Conservation (phyloP, 148 eudicot species). For the Simmondsia chinensis region DNA sequence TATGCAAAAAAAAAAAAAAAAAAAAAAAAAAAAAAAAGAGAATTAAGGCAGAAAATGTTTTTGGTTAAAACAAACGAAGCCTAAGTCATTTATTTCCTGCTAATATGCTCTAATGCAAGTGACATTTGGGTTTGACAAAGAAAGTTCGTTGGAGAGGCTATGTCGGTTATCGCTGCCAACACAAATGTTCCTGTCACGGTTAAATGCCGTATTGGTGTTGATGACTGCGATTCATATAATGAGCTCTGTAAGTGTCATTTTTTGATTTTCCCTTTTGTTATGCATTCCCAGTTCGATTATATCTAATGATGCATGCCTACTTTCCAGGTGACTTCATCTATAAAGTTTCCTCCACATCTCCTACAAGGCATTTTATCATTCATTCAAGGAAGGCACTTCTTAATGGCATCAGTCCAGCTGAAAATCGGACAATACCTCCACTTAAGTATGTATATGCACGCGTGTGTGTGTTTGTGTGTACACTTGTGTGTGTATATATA, state of each 20-base stretch:
- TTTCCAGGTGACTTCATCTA: slow-evolving; percentile 86
- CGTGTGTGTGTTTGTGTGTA: too few species aligned
- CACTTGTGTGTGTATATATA: too few species aligned
- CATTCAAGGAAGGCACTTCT: slow-evolving; percentile 96
- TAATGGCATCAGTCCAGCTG: slow-evolving; percentile 95
- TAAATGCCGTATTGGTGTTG: slow-evolving; percentile 96
- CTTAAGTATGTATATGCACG: slow-evolving; percentile 49
- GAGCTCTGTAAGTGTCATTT: slow-evolving; percentile 68
- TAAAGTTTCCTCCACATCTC: slow-evolving; percentile 92
- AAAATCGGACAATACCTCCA: slow-evolving; percentile 87
- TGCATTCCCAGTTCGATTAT: too few species aligned
- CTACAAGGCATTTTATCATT: slow-evolving; percentile 86
- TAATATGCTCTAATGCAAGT: slow-evolving; percentile 18
- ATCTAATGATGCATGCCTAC: slow-evolving; percentile 5
- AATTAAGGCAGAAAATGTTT: too few species aligned
- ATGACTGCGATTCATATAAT: slow-evolving; percentile 85
- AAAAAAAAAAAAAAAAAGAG: too few species aligned
- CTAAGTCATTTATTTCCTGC: slow-evolving; percentile 5
- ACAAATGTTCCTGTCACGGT: slow-evolving; percentile 88
- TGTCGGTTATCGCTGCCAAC: slow-evolving; percentile 94
- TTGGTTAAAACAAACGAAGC: too few species aligned
- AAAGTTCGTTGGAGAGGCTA: slow-evolving; percentile 98
- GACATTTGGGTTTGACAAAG: slow-evolving; percentile 35
- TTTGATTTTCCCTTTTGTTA: slow-evolving; percentile 1
- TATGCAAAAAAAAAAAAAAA: too few species aligned